Evolutionary conservation across 768 basidiomycete species (phyloP).

Genomic region (Amylocystis lapponica): DNA sequence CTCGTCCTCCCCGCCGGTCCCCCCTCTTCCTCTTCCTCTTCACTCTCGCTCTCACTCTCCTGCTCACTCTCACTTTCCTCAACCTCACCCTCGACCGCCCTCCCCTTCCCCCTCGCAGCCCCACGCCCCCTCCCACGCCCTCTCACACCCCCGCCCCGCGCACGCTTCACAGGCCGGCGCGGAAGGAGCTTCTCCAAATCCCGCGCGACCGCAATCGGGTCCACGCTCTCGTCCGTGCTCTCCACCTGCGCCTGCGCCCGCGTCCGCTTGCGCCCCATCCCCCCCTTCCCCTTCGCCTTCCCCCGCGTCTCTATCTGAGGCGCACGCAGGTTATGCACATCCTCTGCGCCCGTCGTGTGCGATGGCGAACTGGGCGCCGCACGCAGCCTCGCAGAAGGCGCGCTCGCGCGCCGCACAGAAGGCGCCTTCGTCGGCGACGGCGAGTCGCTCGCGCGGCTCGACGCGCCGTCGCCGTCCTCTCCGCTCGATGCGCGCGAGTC

Average conservation of each 20-base stretch:
- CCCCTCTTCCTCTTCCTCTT: conserved; percentile 6
- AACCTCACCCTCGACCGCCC: neutral
- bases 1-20: conserved; percentile 4
- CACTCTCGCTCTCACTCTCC: conserved; percentile 1
- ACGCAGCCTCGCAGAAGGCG: neutral
- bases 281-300: neutral
- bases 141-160: conserved; percentile 3
- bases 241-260: conserved; percentile 10
- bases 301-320: neutral
- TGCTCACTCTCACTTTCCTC: conserved; percentile 1
- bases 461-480: conserved; percentile 2
- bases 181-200: conserved; percentile 17
- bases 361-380: neutral
- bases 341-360: too few species aligned
- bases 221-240: conserved; percentile 5
- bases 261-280: conserved; percentile 9
- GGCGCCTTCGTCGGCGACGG: conserved; percentile 18
- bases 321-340: too few species aligned
- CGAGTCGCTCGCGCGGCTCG: conserved; percentile 3
- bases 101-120: conserved; percentile 2
- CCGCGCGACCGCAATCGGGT: conserved; percentile 11
- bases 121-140: conserved; percentile 3
- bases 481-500: conserved; percentile 10
- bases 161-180: conserved; percentile 10
- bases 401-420: neutral